Evolutionary conservation across 306 rosid genomes (phyloP).

Genomic region (Pterocarpus macrocarpus): DNA sequence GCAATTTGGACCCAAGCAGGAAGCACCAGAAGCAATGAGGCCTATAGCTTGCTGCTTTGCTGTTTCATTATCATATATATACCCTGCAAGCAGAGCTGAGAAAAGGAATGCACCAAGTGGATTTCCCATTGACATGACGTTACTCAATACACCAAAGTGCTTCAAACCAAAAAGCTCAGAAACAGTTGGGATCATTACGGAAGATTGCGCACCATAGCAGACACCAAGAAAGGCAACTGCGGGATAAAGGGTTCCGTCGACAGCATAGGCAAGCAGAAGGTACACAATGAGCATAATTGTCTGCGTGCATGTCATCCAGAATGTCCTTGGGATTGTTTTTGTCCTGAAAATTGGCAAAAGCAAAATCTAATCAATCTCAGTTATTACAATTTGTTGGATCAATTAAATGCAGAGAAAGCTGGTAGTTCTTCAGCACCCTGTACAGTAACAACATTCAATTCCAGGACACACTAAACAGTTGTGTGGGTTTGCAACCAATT

Average conservation of each 20-base stretch:
- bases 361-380: constrained; percentile 27
- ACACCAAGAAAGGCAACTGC: constrained; percentile 71
- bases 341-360: constrained; percentile 56
- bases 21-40: constrained; percentile 41
- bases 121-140: constrained; percentile 70
- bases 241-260: constrained; percentile 66
- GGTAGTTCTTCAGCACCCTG: constrained; percentile 8
- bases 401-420: constrained; percentile 19
- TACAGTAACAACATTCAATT: constrained; percentile 25
- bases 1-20: constrained; percentile 79
- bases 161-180: constrained; percentile 82
- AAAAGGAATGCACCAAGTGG: constrained; percentile 80
- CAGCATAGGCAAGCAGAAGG: constrained; percentile 75
- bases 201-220: constrained; percentile 75
- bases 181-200: constrained; percentile 81
- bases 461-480: constrained; percentile 22
- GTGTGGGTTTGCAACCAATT: constrained; percentile 8
- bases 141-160: constrained; percentile 73
- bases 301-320: constrained; percentile 75
- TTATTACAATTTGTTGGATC: constrained; percentile 5
- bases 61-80: constrained; percentile 73
- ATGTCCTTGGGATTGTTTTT: constrained; percentile 69
- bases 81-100: constrained; percentile 80
- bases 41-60: constrained; percentile 68
- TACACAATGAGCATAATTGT: constrained; percentile 66